Evolutionary conservation across 2,329 filamentous ascomycete species (phyloP).

Genomic region (Chrysosporium keratinophilum): DNA sequence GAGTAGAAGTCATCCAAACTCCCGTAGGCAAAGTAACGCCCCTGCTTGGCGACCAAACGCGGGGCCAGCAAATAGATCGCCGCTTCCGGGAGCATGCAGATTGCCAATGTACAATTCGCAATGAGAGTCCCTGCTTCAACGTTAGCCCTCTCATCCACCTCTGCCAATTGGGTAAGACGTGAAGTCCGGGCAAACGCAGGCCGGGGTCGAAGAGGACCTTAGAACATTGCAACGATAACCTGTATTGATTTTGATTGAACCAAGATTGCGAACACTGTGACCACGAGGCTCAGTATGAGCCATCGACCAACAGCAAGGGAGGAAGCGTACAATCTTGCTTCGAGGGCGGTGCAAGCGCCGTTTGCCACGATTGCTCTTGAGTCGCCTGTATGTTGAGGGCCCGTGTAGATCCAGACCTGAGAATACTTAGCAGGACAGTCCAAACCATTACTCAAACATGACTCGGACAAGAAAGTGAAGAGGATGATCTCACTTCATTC

Average conservation of each 20-base stretch:
- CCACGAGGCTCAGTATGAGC: neutral
- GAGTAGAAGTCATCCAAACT: neutral
- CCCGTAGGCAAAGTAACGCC: neutral
- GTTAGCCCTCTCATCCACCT: neutral
- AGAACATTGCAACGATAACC: slow-evolving; percentile 5
- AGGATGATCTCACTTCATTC: no score
- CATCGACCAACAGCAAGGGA: neutral
- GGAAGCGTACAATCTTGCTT: neutral
- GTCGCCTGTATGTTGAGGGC: neutral
- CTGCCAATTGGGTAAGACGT: neutral
- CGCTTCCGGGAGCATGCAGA: slow-evolving; percentile 5
- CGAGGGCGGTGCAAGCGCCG: neutral
- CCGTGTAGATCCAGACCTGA: slow-evolving; percentile 4
- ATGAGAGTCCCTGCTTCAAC: neutral
- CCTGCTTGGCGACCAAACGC: slow-evolving; percentile 1
- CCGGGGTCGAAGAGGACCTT: neutral
- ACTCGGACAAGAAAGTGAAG: no score
- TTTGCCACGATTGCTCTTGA: neutral
- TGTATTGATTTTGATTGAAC: slow-evolving; percentile 5
- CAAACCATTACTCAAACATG: neutral
- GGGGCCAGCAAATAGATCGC: slow-evolving; percentile 1
- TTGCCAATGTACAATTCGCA: slow-evolving; percentile 5
- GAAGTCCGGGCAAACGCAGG: neutral
- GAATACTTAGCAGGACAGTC: neutral
- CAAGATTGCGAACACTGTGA: neutral